A percentile compares a stretch with the other conserved stretches of the same genome.
These are phyloP conservation scores for Beauveria asiatica DNA, from an alignment of 2,329 filamentous ascomycete species.

Conservation along the genomic window DNA sequence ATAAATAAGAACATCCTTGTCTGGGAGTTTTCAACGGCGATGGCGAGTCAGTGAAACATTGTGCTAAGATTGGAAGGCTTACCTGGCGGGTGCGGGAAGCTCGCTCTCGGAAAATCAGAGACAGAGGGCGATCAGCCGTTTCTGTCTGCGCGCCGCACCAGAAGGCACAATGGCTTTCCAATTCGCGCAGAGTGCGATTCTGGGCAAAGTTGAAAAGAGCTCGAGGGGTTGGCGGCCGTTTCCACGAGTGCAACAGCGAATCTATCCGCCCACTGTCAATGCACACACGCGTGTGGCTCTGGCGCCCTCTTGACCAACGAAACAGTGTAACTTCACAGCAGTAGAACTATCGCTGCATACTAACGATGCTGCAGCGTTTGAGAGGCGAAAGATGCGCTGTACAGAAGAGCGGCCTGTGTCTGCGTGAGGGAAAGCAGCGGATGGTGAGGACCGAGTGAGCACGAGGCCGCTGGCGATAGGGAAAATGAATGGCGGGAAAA, in stretches of 20 bases:
- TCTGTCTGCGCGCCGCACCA: not conserved
- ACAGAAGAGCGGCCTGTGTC: not conserved
- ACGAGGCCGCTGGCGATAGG: not conserved
- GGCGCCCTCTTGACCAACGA: not conserved
- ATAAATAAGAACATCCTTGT: not conserved
- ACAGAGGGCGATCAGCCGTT: not conserved
- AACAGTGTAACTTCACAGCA: not conserved
- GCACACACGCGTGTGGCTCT: not conserved
- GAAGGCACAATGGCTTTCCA: not conserved
- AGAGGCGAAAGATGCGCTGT: not conserved
- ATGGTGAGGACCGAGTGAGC: not conserved
- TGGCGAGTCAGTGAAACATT: not conserved
- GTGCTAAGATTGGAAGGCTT: not conserved
- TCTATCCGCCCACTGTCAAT: not conserved
- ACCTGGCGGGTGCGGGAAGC: not conserved
- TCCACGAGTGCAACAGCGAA: not conserved
- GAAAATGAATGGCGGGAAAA: not conserved
- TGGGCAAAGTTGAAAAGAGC: not conserved
- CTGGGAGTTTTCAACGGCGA: not conserved
- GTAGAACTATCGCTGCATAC: not conserved
- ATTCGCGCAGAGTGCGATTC: not conserved
- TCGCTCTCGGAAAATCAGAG: conserved; percentile 1
- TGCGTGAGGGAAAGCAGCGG: not conserved
- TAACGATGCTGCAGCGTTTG: not conserved
- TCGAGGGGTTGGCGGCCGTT: not conserved